Percentiles rank a stretch among this genome's conserved stretches.
phyloP scores from a whole-genome alignment of 2,329 filamentous ascomycete genomes.

The Epichloe festucae region DNA sequence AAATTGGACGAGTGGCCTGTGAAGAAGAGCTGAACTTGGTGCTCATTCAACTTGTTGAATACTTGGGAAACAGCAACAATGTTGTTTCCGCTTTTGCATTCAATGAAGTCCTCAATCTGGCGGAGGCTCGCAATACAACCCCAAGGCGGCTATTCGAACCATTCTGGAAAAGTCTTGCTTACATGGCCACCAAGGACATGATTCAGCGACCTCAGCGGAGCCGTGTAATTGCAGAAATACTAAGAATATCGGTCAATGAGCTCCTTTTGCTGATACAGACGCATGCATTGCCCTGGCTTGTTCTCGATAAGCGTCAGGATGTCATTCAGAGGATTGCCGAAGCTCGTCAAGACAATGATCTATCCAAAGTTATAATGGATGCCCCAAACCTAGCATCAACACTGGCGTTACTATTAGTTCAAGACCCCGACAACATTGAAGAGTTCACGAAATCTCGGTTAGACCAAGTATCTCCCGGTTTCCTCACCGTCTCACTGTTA shows the following conservation, averaged over 20 bases:
- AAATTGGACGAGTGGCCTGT: slow-evolving; percentile 61
- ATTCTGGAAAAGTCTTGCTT: slow-evolving; percentile 79
- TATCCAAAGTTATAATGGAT: slow-evolving; percentile 42
- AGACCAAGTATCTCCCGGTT: slow-evolving; percentile 53
- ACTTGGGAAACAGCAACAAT: slow-evolving; percentile 70
- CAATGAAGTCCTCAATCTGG: slow-evolving; percentile 65
- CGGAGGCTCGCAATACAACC: slow-evolving; percentile 48
- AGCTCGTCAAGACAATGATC: slow-evolving; percentile 57
- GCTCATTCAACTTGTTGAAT: slow-evolving; percentile 71
- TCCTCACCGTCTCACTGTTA: slow-evolving; percentile 51
- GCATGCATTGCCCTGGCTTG: slow-evolving; percentile 74
- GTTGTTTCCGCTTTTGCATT: slow-evolving; percentile 72
- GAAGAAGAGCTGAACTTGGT: slow-evolving; percentile 81
- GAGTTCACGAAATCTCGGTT: slow-evolving; percentile 56
- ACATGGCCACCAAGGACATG: slow-evolving; percentile 72
- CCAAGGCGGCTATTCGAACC: slow-evolving; percentile 63
- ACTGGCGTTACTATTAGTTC: slow-evolving; percentile 44
- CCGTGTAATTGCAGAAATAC: slow-evolving; percentile 65
- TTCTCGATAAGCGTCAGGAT: slow-evolving; percentile 64
- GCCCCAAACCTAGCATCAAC: slow-evolving; percentile 43
- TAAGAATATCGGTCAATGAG: slow-evolving; percentile 61
- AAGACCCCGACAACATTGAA: slow-evolving; percentile 45
- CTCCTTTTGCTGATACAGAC: slow-evolving; percentile 66
- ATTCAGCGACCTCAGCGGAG: slow-evolving; percentile 69
- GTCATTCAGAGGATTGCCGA: slow-evolving; percentile 71